Conservation (phyloP, 2,329 filamentous ascomycete genomes). For the Botryosphaeria agaves region DNA sequence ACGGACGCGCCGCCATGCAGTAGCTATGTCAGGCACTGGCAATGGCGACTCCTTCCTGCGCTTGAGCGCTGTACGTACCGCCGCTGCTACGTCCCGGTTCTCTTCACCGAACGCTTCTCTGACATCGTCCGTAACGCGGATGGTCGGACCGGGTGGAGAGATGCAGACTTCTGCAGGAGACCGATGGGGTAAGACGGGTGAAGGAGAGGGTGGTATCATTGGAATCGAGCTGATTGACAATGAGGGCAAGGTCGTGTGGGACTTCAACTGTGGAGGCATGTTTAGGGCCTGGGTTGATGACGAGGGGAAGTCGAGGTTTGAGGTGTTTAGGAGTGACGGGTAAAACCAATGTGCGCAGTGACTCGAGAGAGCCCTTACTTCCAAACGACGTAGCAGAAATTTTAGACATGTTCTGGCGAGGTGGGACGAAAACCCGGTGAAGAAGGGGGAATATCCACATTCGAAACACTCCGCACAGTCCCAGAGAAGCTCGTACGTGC, state of each 20-base stretch:
- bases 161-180: slow-evolving; percentile 57
- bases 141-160: slow-evolving; percentile 56
- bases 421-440: no score
- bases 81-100: slow-evolving; percentile 56
- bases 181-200: slow-evolving; percentile 55
- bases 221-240: slow-evolving; percentile 47
- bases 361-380: no score
- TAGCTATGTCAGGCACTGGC: slow-evolving; percentile 54
- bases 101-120: slow-evolving; percentile 27
- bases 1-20: slow-evolving; percentile 7
- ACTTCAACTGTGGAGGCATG: slow-evolving; percentile 80
- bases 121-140: slow-evolving; percentile 39
- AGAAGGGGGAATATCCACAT: no score
- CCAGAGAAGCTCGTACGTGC: no score
- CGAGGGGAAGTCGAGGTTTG: slow-evolving; percentile 37
- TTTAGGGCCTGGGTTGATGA: slow-evolving; percentile 63
- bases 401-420: no score
- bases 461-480: no score
- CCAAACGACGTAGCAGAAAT: no score
- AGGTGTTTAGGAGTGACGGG: slow-evolving; percentile 39
- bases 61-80: slow-evolving; percentile 50
- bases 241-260: slow-evolving; percentile 45
- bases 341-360: no score
- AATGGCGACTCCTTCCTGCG: slow-evolving; percentile 82
- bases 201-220: slow-evolving; percentile 75